These are phyloP conservation scores for Phlyctochytrium bullatum DNA, from an alignment of 192 early-diverging fungal genomes.

Conservation along the genomic window DNA sequence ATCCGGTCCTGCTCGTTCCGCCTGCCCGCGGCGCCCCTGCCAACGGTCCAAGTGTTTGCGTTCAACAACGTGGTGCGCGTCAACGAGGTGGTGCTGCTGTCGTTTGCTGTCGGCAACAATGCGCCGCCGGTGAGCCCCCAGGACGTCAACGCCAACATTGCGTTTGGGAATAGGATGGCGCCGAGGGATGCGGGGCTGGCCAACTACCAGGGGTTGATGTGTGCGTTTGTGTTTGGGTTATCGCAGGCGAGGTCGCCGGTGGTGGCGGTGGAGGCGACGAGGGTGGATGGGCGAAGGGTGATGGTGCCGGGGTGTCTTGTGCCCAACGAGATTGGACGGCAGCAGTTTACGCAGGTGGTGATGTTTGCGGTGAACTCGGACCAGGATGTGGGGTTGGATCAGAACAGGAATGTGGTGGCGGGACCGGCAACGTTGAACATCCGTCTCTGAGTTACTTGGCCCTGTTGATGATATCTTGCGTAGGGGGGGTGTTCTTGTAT, in stretches of 20 bases:
- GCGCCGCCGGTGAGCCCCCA: not conserved
- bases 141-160: not conserved
- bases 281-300: not conserved
- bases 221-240: slow-evolving; percentile 16
- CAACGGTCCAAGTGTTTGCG: slow-evolving; percentile 9
- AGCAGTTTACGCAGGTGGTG: slow-evolving; percentile 24
- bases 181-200: not conserved
- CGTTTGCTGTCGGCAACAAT: not conserved
- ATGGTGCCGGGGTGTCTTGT: slow-evolving; percentile 5
- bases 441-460: too few species aligned
- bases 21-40: slow-evolving; percentile 38
- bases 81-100: not conserved
- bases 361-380: slow-evolving; percentile 40
- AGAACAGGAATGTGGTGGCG: slow-evolving; percentile 42
- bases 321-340: not conserved
- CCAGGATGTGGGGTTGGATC: slow-evolving; percentile 30
- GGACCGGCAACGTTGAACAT: slow-evolving; percentile 35
- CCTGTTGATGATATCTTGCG: too few species aligned
- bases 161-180: not conserved
- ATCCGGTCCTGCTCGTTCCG: slow-evolving; percentile 40
- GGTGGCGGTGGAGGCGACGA: not conserved
- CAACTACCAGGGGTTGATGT: not conserved
- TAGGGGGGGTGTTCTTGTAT: too few species aligned
- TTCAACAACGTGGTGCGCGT: not conserved
- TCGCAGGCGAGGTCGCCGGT: slow-evolving; percentile 5